Evolutionary conservation across 139 green algal species (phyloP), one percentile per base, ranked within the genome.

Genomic region (Spirogloea muscicola): DNA sequence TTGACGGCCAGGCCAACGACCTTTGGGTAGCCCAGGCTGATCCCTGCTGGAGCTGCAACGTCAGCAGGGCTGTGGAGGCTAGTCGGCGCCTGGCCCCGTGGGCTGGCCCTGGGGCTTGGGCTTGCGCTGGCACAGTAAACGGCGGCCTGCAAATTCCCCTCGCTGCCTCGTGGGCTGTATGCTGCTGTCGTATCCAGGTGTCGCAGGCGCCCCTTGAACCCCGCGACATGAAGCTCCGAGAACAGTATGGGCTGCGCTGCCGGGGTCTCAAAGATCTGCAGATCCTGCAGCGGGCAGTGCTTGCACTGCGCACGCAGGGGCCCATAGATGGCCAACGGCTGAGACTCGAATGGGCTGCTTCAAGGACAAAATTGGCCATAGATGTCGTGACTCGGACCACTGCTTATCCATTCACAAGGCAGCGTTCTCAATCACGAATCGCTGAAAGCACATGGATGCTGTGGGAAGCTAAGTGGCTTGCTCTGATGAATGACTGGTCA

Each of bases 161-260:
- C n/a, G n/a, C n/a, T n/a, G n/a, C n/a, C n/a, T n/a, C n/a, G n/a
- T 58, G 13, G 38, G 7, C 27, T 5, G 39, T 9, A 5, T 58
- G 59, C 10, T 7, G 10, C 5, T 68, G 10, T 25, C 10, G 59
- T 5, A 21, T 5, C 21, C 18, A 31, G 13, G 6, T 5, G 38
- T n/a, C 13, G 13, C 13, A 9, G 59, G 59, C 13, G 10, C 6
- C 43, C 10, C 43, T 10, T 51, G 10, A 68, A 34, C 13, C 33
- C 3, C 13, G 52, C 52, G 31, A 52, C n/a, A 66, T 76, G 67
- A 3, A 18, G 4, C 9, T 76, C 67, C 52, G 25, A 27, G 58
- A 76, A 74, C 3, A 76, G 38, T n/a, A 76, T 75, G 3, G 67
- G 67, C 67, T 76, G 67, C n/a, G 29, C 5, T n/a, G n/a, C 49